These are phyloP conservation scores for Phytophthora sansomeana DNA, from an alignment of 352 stramenopile genomes.

Conservation along the genomic window DNA sequence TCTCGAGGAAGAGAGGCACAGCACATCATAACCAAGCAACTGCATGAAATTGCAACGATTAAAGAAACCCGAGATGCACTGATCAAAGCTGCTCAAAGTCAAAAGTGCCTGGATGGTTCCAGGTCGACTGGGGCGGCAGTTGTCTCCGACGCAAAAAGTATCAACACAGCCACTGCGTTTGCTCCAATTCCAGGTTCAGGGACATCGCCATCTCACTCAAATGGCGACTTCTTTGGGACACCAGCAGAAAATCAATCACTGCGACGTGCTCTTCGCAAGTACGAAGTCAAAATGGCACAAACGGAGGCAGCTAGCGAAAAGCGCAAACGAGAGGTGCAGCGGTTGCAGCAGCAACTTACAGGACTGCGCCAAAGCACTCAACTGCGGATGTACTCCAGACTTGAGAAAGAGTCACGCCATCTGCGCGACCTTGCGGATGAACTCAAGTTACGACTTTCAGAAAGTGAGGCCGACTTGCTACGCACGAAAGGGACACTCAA, in stretches of 20 bases:
- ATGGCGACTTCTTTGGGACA: constrained; percentile 35
- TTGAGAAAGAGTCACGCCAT: constrained; percentile 63
- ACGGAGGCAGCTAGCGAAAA: constrained; percentile 55
- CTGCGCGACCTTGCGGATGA: constrained; percentile 40
- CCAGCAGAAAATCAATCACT: constrained; percentile 64
- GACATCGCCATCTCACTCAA: constrained; percentile 19
- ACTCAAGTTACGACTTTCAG: constrained; percentile 31
- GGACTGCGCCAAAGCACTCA: constrained; percentile 61
- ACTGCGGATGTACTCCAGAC: constrained; percentile 49
- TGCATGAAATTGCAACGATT: constrained; percentile 27
- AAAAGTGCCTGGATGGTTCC: constrained; percentile 20
- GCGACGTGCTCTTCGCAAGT: constrained; percentile 59
- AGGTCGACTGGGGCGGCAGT: not conserved
- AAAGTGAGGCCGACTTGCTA: constrained; percentile 62
- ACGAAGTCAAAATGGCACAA: constrained; percentile 55
- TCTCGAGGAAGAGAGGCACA: constrained; percentile 17
- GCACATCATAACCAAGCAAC: constrained; percentile 23
- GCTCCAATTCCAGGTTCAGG: not conserved
- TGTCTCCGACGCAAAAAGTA: not conserved
- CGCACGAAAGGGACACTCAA: constrained; percentile 59
- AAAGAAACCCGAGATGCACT: constrained; percentile 24
- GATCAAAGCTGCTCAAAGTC: constrained; percentile 13
- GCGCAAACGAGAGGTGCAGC: constrained; percentile 45
- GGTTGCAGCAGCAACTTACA: constrained; percentile 63
- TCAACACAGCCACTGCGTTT: not conserved